Conservation (phyloP, 2,329 filamentous ascomycete genomes). For the Beauveria pseudobassiana region DNA sequence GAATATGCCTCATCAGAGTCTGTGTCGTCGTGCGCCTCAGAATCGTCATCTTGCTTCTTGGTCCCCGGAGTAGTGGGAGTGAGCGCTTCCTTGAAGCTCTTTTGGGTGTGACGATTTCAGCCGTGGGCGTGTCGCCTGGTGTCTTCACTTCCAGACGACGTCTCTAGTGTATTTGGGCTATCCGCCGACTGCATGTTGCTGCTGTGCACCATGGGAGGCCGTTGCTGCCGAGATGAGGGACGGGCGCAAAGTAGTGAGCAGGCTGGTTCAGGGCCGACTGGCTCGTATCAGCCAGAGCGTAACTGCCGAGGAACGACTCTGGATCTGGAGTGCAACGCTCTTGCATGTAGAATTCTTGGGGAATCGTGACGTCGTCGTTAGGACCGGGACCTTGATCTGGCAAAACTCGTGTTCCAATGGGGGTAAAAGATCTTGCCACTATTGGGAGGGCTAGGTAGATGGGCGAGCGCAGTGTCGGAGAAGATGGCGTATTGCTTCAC, state of each 20-base stretch:
- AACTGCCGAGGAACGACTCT: slow-evolving; percentile 29
- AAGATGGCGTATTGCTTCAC: slow-evolving; percentile 33
- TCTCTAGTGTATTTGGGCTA: neutral
- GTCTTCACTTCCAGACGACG: slow-evolving; percentile 2
- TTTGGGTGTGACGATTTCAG: neutral
- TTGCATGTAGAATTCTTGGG: slow-evolving; percentile 30
- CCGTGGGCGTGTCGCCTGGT: neutral
- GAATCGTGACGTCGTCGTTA: slow-evolving; percentile 28
- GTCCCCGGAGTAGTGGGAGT: neutral
- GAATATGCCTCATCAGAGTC: neutral
- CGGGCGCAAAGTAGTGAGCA: slow-evolving; percentile 22
- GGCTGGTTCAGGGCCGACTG: slow-evolving; percentile 14
- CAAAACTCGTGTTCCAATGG: slow-evolving; percentile 33
- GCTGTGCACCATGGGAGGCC: slow-evolving; percentile 20
- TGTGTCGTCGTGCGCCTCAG: neutral
- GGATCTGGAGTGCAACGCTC: slow-evolving; percentile 30
- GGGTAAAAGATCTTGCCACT: slow-evolving; percentile 36
- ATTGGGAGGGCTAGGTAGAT: slow-evolving; percentile 41
- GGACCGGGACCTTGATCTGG: slow-evolving; percentile 19
- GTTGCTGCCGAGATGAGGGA: slow-evolving; percentile 21
- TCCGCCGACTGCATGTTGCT: slow-evolving; percentile 14
- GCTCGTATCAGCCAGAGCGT: slow-evolving; percentile 26
- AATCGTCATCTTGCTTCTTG: neutral
- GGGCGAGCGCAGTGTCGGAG: slow-evolving; percentile 27
- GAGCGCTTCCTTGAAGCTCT: neutral